Conservation (phyloP, 2,329 filamentous ascomycete species). For the Aspergillus terreus region DNA sequence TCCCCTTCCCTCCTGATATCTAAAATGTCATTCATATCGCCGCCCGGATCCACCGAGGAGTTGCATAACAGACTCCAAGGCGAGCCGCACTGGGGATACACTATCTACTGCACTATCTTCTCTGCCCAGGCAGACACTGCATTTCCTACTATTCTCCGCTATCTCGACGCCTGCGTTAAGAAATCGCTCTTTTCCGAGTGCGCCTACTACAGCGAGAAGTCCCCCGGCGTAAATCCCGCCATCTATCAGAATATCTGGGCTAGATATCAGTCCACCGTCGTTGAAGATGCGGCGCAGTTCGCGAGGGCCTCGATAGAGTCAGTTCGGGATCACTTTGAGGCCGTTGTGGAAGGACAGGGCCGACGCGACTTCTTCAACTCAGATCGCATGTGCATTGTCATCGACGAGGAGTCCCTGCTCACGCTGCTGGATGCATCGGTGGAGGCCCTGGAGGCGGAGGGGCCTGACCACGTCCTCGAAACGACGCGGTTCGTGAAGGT, state of each 20-base stretch:
- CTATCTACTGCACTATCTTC: conserved; percentile 16
- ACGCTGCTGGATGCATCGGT: conserved; percentile 9
- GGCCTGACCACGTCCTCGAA: neutral
- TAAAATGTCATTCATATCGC: too few relatives aligned
- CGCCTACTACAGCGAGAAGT: neutral
- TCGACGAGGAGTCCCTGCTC: conserved; percentile 15
- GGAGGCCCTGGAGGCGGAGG: conserved; percentile 4
- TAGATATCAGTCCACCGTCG: conserved; percentile 10
- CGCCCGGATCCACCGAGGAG: too few relatives aligned
- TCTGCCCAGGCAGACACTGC: conserved; percentile 8
- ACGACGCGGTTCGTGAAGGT: conserved; percentile 10
- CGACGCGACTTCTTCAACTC: conserved; percentile 7
- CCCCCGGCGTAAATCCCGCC: neutral
- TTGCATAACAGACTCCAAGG: neutral
- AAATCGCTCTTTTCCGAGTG: conserved; percentile 1
- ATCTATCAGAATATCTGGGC: conserved; percentile 4
- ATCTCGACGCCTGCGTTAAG: conserved; percentile 12
- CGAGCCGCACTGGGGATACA: conserved; percentile 10
- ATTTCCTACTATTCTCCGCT: conserved; percentile 9
- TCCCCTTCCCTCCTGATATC: too few relatives aligned
- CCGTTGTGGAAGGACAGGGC: neutral
- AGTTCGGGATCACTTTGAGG: conserved; percentile 11
- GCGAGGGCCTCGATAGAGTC: conserved; percentile 7
- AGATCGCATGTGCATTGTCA: conserved; percentile 12
- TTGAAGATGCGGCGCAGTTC: conserved; percentile 7